These are phyloP conservation scores for Linnemannia zychae DNA, from an alignment of 192 early-diverging fungal genomes.

Conservation along the genomic window DNA sequence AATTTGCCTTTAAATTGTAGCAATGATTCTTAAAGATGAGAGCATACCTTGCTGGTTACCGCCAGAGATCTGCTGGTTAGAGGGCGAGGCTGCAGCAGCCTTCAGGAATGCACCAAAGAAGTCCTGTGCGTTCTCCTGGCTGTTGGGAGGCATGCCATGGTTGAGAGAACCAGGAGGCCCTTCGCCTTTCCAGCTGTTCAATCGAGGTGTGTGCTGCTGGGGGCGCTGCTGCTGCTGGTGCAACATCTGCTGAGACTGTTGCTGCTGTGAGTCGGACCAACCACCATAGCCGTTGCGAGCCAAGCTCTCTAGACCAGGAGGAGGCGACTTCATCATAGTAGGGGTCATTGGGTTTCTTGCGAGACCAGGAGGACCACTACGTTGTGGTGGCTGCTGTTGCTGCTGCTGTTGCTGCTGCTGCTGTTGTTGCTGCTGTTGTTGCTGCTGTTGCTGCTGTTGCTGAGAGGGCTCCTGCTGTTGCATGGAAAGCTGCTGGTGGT, in stretches of 20 bases:
- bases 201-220: conserved; percentile 26
- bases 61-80: conserved; percentile 6
- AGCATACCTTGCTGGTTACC: background rate
- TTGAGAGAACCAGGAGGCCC: background rate
- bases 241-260: conserved; percentile 28
- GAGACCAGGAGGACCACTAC: conserved; percentile 26
- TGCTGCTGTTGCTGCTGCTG: conserved; percentile 27
- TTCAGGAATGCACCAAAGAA: conserved; percentile 74
- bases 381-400: conserved; percentile 8
- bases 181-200: conserved; percentile 26
- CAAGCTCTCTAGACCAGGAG: conserved; percentile 57
- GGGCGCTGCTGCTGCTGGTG: conserved; percentile 23
- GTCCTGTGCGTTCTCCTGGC: conserved; percentile 62
- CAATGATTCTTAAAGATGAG: background rate
- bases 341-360: conserved; percentile 22
- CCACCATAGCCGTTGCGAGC: conserved; percentile 33
- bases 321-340: conserved; percentile 58
- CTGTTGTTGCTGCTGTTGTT: background rate
- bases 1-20: background rate
- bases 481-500: conserved; percentile 44
- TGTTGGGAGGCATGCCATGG: conserved; percentile 3
- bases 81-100: conserved; percentile 59
- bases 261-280: conserved; percentile 22
- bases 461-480: background rate
- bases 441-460: conserved; percentile 4